Conservation (phyloP, 2,329 filamentous ascomycete species). For the Alternaria sp. region DNA sequence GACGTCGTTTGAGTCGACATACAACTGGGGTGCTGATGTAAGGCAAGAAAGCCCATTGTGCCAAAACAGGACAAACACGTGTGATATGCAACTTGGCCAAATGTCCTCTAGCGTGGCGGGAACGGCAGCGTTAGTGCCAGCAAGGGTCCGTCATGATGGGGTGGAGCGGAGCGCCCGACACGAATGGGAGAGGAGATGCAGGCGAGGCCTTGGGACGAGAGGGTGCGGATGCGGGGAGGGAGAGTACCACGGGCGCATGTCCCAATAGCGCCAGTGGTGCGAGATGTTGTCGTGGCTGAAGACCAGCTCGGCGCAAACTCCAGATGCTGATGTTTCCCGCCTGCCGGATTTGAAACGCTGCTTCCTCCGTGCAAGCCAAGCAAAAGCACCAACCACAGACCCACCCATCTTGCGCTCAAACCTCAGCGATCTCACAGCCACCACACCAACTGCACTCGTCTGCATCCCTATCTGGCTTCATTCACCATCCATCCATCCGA, state of each 20-base stretch:
- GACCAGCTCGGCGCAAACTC: neutral
- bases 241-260: neutral
- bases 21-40: constrained; percentile 2
- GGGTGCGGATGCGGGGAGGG: neutral
- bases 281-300: neutral
- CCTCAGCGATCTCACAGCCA: constrained; percentile 21
- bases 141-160: constrained; percentile 9
- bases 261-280: neutral
- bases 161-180: constrained; percentile 7
- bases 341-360: constrained; percentile 15
- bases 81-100: neutral
- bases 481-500: constrained; percentile 28
- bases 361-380: constrained; percentile 23
- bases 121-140: constrained; percentile 17
- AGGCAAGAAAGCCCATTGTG: neutral
- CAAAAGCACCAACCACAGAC: constrained; percentile 19
- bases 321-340: constrained; percentile 7
- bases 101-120: constrained; percentile 10
- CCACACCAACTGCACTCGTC: constrained; percentile 23
- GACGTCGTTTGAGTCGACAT: neutral
- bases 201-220: neutral
- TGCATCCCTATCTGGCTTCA: constrained; percentile 7
- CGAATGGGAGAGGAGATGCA: constrained; percentile 7
- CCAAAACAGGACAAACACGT: constrained; percentile 9
- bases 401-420: constrained; percentile 29